Evolutionary conservation across 768 basidiomycete genomes (phyloP).

Genomic region (Steccherinum ochraceum): DNA sequence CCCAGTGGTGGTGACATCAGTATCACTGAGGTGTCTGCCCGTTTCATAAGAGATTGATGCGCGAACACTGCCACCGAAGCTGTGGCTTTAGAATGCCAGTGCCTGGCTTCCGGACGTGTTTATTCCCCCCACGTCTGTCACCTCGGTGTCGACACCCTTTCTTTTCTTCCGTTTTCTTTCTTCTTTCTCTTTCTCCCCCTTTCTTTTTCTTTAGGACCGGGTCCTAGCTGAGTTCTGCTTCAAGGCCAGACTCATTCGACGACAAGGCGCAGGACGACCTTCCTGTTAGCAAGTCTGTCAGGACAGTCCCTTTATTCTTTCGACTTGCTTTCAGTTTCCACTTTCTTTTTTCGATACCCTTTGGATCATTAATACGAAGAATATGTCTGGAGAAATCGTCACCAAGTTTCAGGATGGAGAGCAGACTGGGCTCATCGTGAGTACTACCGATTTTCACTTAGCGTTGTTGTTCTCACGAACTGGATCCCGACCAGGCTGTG

Average conservation of each 20-base stretch:
- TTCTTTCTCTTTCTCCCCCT: conserved; percentile 13
- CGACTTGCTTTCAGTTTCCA: conserved; percentile 8
- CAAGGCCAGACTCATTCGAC: conserved; percentile 21
- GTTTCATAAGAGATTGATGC: neutral
- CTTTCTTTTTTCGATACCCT: conserved; percentile 22
- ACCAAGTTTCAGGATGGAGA: conserved; percentile 14
- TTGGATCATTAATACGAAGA: conserved; percentile 22
- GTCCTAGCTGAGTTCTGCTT: conserved; percentile 23
- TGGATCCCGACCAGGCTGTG: conserved; percentile 27
- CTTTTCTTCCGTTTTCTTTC: conserved; percentile 13
- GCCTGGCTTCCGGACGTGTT: no score
- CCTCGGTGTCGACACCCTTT: conserved; percentile 2
- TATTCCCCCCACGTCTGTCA: no score
- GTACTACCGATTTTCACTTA: conserved; percentile 4
- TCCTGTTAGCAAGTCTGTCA: conserved; percentile 17
- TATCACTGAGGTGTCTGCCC: neutral
- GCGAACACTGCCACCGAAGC: neutral
- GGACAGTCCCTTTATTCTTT: conserved; percentile 19
- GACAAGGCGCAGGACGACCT: conserved; percentile 38
- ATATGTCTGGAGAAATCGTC: conserved; percentile 23
- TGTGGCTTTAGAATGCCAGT: neutral
- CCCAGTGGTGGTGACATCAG: neutral
- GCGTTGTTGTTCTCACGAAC: neutral
- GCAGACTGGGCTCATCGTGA: conserved; percentile 17
- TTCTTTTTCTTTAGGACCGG: conserved; percentile 16